Conservation (phyloP, 805 yeast genomes). For the Ogataea neopini region DNA sequence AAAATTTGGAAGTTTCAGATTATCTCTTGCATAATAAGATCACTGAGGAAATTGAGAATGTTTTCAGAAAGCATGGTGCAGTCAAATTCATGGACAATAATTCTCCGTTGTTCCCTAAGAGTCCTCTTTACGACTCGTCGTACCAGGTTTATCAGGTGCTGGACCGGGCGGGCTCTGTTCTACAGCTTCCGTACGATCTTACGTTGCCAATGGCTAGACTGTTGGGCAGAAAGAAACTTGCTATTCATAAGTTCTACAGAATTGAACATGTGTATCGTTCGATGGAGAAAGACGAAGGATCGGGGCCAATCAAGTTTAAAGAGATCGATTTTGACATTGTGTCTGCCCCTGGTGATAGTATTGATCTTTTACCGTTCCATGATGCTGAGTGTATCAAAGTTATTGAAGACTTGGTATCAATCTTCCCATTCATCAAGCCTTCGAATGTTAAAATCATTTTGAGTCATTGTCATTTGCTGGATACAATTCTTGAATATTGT, state of each 20-base stretch:
- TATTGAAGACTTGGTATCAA: conserved; percentile 66
- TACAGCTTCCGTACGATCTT: conserved; percentile 87
- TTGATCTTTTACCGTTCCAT: conserved; percentile 45
- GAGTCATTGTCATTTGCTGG: conserved; percentile 80
- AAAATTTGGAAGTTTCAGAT: conserved; percentile 39
- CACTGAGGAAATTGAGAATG: conserved; percentile 55
- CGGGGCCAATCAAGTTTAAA: conserved; percentile 74
- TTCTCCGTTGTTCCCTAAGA: conserved; percentile 76
- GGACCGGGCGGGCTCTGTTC: conserved; percentile 83
- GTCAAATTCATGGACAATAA: conserved; percentile 61
- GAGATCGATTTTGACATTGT: conserved; percentile 88
- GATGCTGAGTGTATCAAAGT: conserved; percentile 91
- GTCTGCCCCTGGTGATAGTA: conserved; percentile 37
- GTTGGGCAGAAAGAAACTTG: conserved; percentile 61
- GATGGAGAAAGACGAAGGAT: conserved; percentile 52
- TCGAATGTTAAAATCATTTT: conserved; percentile 60
- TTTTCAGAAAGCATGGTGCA: conserved; percentile 85
- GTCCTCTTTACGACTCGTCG: conserved; percentile 63
- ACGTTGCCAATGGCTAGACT: conserved; percentile 88
- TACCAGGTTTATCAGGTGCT: conserved; percentile 76
- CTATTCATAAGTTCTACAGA: conserved; percentile 64
- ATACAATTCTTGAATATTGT: conserved; percentile 77
- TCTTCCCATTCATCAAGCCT: conserved; percentile 66
- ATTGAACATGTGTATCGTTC: conserved; percentile 84
- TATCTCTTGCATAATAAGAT: conserved; percentile 61